Conservation (phyloP, 805 yeast genomes). For the Tetrapisispora iriomotensis region DNA sequence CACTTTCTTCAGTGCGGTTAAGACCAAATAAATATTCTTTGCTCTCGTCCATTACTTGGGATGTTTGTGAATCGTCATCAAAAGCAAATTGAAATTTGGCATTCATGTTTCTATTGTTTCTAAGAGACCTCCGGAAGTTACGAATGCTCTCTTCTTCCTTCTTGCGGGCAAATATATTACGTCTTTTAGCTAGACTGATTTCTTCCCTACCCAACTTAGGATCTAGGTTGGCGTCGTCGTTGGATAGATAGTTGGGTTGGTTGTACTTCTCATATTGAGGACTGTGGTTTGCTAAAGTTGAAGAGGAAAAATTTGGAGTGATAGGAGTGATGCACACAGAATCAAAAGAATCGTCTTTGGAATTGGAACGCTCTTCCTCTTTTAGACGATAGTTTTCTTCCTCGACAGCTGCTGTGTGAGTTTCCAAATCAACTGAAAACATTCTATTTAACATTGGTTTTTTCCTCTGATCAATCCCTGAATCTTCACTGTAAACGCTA, state of each 20-base stretch:
- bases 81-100: constrained; percentile 1
- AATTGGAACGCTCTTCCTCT: not conserved
- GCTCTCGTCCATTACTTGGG: not conserved
- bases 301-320: too few relatives aligned
- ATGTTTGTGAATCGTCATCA: not conserved
- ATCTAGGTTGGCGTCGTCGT: too few relatives aligned
- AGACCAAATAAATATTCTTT: constrained; percentile 1
- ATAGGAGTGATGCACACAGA: constrained; percentile 4
- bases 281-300: too few relatives aligned
- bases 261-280: too few relatives aligned
- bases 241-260: too few relatives aligned
- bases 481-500: too few relatives aligned
- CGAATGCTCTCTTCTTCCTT: not conserved
- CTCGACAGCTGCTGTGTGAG: not conserved
- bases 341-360: not conserved
- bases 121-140: not conserved
- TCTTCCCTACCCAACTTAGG: too few relatives aligned
- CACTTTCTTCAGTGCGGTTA: not conserved
- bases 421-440: not conserved
- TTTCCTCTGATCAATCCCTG: too few relatives aligned
- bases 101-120: not conserved
- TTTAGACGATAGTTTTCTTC: too few relatives aligned
- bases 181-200: not conserved
- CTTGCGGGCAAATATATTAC: not conserved
- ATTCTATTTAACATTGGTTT: too few relatives aligned